These are phyloP conservation scores for Fusarium proliferatum DNA, from an alignment of 2,329 filamentous ascomycete genomes.

Conservation along the genomic window DNA sequence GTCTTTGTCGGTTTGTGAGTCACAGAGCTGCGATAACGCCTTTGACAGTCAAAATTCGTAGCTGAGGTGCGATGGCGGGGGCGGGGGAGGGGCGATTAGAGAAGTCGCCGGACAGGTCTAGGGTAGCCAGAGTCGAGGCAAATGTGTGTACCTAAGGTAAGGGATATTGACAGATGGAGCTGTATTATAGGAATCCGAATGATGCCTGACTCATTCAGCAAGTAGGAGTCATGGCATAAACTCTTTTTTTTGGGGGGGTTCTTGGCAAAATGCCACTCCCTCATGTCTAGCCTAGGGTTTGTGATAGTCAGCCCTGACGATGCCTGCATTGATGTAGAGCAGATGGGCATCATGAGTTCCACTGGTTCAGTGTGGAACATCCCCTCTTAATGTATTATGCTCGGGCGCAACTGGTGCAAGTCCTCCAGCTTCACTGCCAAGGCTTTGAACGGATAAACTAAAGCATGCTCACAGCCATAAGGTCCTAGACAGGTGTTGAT, in stretches of 20 bases:
- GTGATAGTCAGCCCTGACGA: no score
- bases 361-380: not conserved
- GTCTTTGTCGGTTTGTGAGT: conserved; percentile 36
- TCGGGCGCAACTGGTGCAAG: not conserved
- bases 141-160: not conserved
- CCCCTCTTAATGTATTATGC: no score
- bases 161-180: not conserved
- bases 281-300: not conserved
- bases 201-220: not conserved
- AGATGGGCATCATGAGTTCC: no score
- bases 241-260: no score
- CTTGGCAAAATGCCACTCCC: not conserved
- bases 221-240: not conserved
- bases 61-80: conserved; percentile 38
- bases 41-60: conserved; percentile 41
- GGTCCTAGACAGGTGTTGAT: not conserved
- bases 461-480: not conserved
- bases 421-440: not conserved
- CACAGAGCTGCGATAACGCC: conserved; percentile 38
- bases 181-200: not conserved
- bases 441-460: not conserved
- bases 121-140: conserved; percentile 14
- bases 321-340: not conserved
- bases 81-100: conserved; percentile 38
- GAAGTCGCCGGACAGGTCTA: conserved; percentile 8